These are phyloP conservation scores for Candida insectalens DNA, from an alignment of 805 yeast genomes.

Conservation along the genomic window DNA sequence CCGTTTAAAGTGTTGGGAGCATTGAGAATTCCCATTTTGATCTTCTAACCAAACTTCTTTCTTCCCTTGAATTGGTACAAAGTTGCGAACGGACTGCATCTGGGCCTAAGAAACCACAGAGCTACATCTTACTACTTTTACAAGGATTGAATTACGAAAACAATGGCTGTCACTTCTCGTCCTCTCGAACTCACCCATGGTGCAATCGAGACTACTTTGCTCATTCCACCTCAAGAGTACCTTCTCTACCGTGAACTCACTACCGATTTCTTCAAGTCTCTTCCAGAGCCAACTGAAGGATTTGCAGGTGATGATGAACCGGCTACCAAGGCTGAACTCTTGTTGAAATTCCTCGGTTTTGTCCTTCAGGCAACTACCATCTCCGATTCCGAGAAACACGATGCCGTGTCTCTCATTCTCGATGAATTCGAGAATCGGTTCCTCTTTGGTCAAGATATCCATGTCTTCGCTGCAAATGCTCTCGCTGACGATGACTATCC, in stretches of 20 bases:
- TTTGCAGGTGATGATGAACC: slow-evolving; percentile 86
- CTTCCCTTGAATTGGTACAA: too few species aligned
- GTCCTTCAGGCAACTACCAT: slow-evolving; percentile 25
- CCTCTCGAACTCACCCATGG: slow-evolving; percentile 84
- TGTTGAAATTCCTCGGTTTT: slow-evolving; percentile 76
- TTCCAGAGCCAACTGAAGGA: slow-evolving; percentile 77
- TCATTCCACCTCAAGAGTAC: slow-evolving; percentile 76
- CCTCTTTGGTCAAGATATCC: slow-evolving; percentile 72
- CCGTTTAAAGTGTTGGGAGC: too few species aligned
- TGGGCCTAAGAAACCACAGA: too few species aligned
- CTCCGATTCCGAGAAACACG: slow-evolving; percentile 26
- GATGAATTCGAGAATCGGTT: slow-evolving; percentile 80
- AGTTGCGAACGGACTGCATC: too few species aligned
- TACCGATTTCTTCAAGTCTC: slow-evolving; percentile 69
- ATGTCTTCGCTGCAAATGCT: slow-evolving; percentile 71
- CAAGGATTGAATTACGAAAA: slow-evolving; percentile 1
- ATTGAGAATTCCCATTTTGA: too few species aligned
- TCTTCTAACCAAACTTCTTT: too few species aligned
- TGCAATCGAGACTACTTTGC: slow-evolving; percentile 74
- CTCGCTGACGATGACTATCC: slow-evolving; percentile 48
- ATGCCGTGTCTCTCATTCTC: slow-evolving; percentile 60
- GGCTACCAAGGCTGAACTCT: slow-evolving; percentile 72
- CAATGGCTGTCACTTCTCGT: slow-evolving; percentile 35
- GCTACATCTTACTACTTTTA: too few species aligned
- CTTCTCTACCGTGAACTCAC: slow-evolving; percentile 79